Conservation (phyloP, 129 eudicot species). For the Flaveria ramosissima region DNA sequence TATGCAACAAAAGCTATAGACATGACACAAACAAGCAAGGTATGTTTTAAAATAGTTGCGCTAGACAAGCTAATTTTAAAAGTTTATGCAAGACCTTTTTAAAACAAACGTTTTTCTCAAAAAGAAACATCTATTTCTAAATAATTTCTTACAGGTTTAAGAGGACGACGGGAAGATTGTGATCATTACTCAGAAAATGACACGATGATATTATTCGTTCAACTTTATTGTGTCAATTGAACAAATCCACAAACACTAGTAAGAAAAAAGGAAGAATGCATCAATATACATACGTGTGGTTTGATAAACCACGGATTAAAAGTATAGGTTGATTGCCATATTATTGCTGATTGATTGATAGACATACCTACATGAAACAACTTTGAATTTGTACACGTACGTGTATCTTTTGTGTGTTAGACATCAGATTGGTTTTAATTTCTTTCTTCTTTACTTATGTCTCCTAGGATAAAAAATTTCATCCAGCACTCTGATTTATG, state of each 20-base stretch:
- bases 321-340: slow-evolving; percentile 4
- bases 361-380: slow-evolving; percentile 11
- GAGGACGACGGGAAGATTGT: not conserved
- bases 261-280: slow-evolving; percentile 1
- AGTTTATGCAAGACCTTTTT: not conserved
- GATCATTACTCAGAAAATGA: slow-evolving; percentile 20
- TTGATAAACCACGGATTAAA: slow-evolving; percentile 16
- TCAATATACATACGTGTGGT: not conserved
- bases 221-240: not conserved
- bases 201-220: not conserved
- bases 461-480: not conserved
- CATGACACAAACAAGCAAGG: too few species aligned
- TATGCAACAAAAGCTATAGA: too few species aligned
- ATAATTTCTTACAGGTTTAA: not conserved
- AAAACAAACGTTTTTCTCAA: not conserved
- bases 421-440: not conserved
- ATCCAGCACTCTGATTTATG: not conserved
- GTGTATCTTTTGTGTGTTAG: not conserved
- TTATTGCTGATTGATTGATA: slow-evolving; percentile 28
- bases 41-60: too few species aligned
- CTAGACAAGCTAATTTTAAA: too few species aligned
- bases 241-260: not conserved
- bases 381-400: slow-evolving; percentile 19
- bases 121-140: too few species aligned
- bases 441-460: not conserved